Percentiles rank a stretch among this genome's conserved stretches.
These are phyloP conservation scores for Paramecium pentaurelia DNA, from an alignment of 73 alveolate species.

Conservation along the genomic window DNA sequence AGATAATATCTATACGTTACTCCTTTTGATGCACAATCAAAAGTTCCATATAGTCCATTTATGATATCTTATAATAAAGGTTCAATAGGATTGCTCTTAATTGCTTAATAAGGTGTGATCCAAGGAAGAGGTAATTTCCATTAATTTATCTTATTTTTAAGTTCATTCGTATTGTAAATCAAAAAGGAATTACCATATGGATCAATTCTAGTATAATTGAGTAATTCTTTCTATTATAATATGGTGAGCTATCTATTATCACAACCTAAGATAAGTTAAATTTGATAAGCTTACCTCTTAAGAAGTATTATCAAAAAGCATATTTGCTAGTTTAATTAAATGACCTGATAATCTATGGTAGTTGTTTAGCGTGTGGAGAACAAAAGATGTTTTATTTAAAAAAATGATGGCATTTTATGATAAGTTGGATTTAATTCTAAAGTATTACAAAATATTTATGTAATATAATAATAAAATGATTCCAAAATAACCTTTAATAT, in stretches of 20 bases:
- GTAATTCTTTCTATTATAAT: conserved; percentile 1
- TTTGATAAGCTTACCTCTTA: not conserved
- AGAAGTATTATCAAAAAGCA: not conserved
- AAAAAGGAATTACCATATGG: conserved; percentile 48
- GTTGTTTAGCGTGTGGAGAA: not conserved
- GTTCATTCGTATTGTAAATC: conserved; percentile 43
- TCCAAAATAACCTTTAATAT: not conserved
- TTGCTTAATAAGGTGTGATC: conserved; percentile 57
- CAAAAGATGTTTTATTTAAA: not conserved
- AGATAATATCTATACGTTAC: not conserved
- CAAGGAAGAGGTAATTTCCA: conserved; percentile 46
- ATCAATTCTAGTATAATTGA: conserved; percentile 29
- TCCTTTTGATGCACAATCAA: conserved; percentile 63
- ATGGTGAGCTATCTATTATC: not conserved
- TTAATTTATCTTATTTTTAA: not conserved
- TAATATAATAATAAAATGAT: not conserved
- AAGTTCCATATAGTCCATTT: conserved; percentile 50
- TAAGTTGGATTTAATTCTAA: not conserved
- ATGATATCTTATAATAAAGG: conserved; percentile 38
- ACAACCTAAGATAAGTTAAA: not conserved
- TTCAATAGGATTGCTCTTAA: conserved; percentile 59
- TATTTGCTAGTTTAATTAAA: not conserved
- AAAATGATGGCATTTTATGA: not conserved
- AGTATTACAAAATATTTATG: not conserved
- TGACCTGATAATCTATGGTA: not conserved